Conservation (phyloP, 1,139 yeast species). For the Hyphopichia burtonii region DNA sequence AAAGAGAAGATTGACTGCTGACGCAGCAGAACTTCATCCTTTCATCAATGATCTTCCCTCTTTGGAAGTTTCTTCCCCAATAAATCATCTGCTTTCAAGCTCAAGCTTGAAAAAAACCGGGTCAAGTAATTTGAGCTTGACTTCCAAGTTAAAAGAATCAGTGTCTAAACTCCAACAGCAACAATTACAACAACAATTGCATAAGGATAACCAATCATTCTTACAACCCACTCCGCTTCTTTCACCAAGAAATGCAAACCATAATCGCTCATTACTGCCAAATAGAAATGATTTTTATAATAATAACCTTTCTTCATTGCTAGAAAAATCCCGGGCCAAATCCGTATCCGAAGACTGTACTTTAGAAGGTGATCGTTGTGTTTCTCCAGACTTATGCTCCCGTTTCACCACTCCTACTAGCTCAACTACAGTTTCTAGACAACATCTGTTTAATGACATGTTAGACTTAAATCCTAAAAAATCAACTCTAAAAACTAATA, state of each 20-base stretch:
- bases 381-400: conserved; percentile 29
- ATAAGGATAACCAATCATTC: not conserved
- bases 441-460: conserved; percentile 9
- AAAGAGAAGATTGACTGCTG: conserved; percentile 45
- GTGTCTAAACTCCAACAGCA: conserved; percentile 2
- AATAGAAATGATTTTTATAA: not conserved
- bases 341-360: conserved; percentile 18
- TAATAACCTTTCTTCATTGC: conserved; percentile 3
- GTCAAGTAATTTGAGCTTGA: conserved; percentile 8
- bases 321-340: conserved; percentile 13
- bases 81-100: not conserved
- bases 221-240: not conserved
- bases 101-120: conserved; percentile 2
- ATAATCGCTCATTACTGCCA: conserved; percentile 5
- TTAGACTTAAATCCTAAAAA: not conserved
- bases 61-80: conserved; percentile 12
- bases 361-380: conserved; percentile 29
- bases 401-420: conserved; percentile 25
- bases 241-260: not conserved
- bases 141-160: conserved; percentile 6
- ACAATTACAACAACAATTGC: conserved; percentile 1
- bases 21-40: conserved; percentile 48
- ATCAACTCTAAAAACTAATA: not conserved
- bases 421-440: conserved; percentile 13
- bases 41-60: conserved; percentile 18